Evolutionary conservation across 2,329 filamentous ascomycete genomes (phyloP), one percentile per base, ranked within the genome.

Genomic region (Phyllosticta citrichinensis): DNA sequence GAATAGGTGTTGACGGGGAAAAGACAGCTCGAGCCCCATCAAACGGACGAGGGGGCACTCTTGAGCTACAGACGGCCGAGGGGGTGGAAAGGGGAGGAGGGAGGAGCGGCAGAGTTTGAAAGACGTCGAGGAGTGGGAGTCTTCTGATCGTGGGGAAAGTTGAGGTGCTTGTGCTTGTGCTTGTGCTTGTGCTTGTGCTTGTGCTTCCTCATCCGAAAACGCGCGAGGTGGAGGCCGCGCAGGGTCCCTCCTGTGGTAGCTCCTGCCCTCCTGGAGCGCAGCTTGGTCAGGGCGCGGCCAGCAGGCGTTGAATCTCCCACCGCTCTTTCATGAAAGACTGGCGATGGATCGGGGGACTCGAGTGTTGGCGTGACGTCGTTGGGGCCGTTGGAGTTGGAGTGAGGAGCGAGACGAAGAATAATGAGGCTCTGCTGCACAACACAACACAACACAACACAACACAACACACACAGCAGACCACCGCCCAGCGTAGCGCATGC

Each of bases 11-110:
- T 56, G 52, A 50, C 35, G 50, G 17, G 57, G 52, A 20, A 25
- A 9, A 24, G 52, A 55, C 40, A 60, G 57, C 52, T 53, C 52
- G 52, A 47, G 52, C 22, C 33, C 57, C 57, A 53, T 52, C 52
- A 27, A n/a, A 58, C 6, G 10, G 33, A 52, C 52, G 57, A 60
- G 30, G 47, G 40, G 40, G n/a, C 6, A 47, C 14, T 47, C 40
- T 17, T 47, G 40, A n/a, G 40, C 33, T 22, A 33, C 24, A 25
- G 33, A 47, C 40, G 17, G 27, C 27, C 27, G 6, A 14, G 40
- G n/a, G 14, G 40, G n/a, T 5, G 40, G 12, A 27, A 24, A 50
- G 14, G 12, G 22, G 25, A 33, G 35, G 51, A 58, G 27, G 35
- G 30, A 30, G 30, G 51, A 50, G 17, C 20, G 52, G 53, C 52